Evolutionary conservation across 1,284 basidiomycete genomes (phyloP).

Genomic region (Ganoderma meredithae): DNA sequence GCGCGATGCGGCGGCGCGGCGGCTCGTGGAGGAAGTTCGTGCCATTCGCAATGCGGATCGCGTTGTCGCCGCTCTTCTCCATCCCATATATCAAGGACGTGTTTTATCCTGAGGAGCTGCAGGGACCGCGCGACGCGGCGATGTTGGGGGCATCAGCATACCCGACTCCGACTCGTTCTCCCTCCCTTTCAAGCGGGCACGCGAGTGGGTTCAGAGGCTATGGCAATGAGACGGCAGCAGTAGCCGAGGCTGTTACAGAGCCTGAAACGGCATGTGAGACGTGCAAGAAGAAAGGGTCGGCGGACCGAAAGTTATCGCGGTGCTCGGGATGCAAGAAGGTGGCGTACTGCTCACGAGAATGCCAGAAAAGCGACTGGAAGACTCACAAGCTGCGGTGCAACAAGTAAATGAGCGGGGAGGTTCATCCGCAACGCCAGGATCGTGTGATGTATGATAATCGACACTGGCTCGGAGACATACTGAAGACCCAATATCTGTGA

Average conservation of each 20-base stretch:
- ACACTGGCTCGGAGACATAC: too few relatives aligned
- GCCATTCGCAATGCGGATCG: slow-evolving; percentile 52
- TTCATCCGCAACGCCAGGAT: neutral
- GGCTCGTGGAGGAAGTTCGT: slow-evolving; percentile 44
- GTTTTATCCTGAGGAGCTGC: slow-evolving; percentile 6
- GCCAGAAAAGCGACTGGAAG: slow-evolving; percentile 56
- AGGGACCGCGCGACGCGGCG: too few relatives aligned
- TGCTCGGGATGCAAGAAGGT: slow-evolving; percentile 44
- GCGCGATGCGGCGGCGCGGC: slow-evolving; percentile 36
- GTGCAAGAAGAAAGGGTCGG: neutral
- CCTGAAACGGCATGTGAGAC: neutral
- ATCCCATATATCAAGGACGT: slow-evolving; percentile 52
- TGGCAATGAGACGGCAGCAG: neutral
- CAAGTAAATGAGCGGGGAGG: neutral
- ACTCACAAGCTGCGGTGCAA: slow-evolving; percentile 41
- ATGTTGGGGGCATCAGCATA: neutral
- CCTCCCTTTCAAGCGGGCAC: neutral
- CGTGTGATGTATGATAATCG: too few relatives aligned
- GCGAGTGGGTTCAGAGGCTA: too few relatives aligned
- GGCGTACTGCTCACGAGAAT: slow-evolving; percentile 51
- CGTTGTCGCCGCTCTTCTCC: slow-evolving; percentile 55
- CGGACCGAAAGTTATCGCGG: slow-evolving; percentile 1
- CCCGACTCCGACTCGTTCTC: too few relatives aligned
- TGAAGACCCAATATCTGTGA: neutral
- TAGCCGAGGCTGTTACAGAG: neutral